A percentile compares a stretch with the other conserved stretches of the same genome.
phyloP scores from a whole-genome alignment of 306 rosid species.

The Prunus salicina region DNA sequence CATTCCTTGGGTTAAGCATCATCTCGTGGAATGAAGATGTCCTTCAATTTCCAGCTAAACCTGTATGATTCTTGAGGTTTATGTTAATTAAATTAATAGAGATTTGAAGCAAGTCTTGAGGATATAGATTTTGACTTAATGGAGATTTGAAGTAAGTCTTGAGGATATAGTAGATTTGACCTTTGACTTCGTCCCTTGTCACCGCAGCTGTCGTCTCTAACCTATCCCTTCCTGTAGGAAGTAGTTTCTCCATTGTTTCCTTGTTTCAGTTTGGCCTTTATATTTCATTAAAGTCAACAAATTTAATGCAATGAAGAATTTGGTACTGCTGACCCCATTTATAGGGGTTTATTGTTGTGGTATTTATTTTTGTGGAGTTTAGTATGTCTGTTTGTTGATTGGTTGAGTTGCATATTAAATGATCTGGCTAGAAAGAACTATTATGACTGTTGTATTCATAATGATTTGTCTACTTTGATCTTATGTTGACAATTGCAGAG shows the following conservation, averaged over 20 bases:
- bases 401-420: neutral
- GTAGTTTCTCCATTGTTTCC: neutral
- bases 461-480: conserved; percentile 6
- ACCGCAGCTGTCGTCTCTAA: neutral
- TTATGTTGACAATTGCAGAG: conserved; percentile 44
- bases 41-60: neutral
- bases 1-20: neutral
- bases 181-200: neutral
- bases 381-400: neutral
- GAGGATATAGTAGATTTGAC: neutral
- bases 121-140: too few species aligned
- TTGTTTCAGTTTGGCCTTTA: neutral
- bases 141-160: too few species aligned
- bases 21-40: neutral
- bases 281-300: neutral
- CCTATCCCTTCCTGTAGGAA: neutral
- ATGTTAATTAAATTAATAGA: neutral
- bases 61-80: neutral
- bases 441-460: neutral
- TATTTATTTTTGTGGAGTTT: neutral
- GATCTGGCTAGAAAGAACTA: neutral
- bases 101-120: neutral
- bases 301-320: neutral
- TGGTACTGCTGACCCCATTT: neutral
- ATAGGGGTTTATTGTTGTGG: neutral